phyloP scores from a whole-genome alignment of 2,329 filamentous ascomycete species.

The Tolypocladium inflatum region DNA sequence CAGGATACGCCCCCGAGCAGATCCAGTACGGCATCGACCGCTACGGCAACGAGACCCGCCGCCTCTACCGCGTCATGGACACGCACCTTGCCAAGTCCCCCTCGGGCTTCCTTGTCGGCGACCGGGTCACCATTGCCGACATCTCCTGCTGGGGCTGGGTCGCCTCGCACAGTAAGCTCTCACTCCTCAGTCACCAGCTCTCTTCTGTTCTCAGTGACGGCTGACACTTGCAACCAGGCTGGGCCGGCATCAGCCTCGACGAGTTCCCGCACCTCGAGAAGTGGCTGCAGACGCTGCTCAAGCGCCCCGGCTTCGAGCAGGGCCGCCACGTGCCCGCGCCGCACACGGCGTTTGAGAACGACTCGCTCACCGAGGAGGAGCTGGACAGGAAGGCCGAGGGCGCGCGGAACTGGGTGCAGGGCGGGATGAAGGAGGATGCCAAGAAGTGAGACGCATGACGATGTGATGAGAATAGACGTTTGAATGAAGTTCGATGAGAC shows the following conservation, averaged over 20 bases:
- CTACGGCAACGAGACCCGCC: conserved; percentile 75
- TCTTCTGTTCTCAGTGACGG: neutral
- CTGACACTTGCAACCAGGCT: conserved; percentile 9
- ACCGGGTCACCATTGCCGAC: conserved; percentile 66
- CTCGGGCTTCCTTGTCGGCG: conserved; percentile 54
- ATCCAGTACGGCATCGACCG: conserved; percentile 77
- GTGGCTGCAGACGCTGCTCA: conserved; percentile 65
- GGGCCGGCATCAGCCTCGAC: conserved; percentile 46
- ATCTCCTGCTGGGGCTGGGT: conserved; percentile 78
- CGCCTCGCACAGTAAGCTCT: conserved; percentile 32
- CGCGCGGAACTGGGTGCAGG: conserved; percentile 55
- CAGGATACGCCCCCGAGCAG: conserved; percentile 67
- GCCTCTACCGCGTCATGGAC: conserved; percentile 71
- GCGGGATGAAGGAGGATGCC: conserved; percentile 58
- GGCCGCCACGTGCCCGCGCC: conserved; percentile 62
- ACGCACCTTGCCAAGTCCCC: conserved; percentile 51
- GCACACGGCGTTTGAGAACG: conserved; percentile 48
- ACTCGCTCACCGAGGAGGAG: conserved; percentile 36
- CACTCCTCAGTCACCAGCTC: neutral
- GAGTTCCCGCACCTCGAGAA: conserved; percentile 68
- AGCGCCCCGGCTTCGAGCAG: conserved; percentile 63
- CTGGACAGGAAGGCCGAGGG: conserved; percentile 47
- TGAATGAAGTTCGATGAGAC: neutral
- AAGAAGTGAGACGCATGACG: conserved; percentile 27
- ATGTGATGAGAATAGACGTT: neutral